Conservation (phyloP, 768 basidiomycete species). For the Rhizopogon roseolus region DNA sequence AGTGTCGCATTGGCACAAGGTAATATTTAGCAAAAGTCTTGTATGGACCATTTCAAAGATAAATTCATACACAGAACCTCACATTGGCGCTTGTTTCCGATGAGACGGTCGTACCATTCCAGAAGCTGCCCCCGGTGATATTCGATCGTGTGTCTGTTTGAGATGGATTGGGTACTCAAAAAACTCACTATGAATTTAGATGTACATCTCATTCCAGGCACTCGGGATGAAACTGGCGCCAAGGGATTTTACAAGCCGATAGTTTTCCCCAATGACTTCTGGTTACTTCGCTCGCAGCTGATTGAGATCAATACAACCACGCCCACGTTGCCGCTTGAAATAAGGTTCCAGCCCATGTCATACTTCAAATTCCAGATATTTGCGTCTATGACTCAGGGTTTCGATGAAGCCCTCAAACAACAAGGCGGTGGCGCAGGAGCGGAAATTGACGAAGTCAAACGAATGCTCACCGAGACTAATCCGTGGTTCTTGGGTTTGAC, state of each 20-base stretch:
- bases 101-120: constrained; percentile 45
- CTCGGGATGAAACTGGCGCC: constrained; percentile 60
- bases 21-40: constrained; percentile 23
- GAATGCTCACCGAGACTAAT: constrained; percentile 87
- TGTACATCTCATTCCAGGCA: constrained; percentile 52
- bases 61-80: constrained; percentile 54
- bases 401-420: constrained; percentile 80
- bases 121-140: constrained; percentile 54
- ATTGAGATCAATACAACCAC: constrained; percentile 85
- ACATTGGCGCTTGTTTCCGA: constrained; percentile 85
- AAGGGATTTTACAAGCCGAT: constrained; percentile 81
- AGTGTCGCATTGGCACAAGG: constrained; percentile 81
- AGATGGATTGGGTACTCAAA: background rate
- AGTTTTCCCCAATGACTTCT: constrained; percentile 93
- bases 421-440: constrained; percentile 56
- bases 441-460: constrained; percentile 93
- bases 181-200: constrained; percentile 35
- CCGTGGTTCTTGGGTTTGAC: constrained; percentile 87
- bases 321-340: constrained; percentile 67
- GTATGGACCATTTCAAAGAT: constrained; percentile 3
- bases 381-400: constrained; percentile 78
- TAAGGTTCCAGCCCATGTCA: constrained; percentile 82
- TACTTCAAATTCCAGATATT: constrained; percentile 86
- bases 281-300: constrained; percentile 81
- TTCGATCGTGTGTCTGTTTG: constrained; percentile 48